These are phyloP conservation scores for Truncatella angustata DNA, from an alignment of 2,329 filamentous ascomycete species.

Conservation along the genomic window DNA sequence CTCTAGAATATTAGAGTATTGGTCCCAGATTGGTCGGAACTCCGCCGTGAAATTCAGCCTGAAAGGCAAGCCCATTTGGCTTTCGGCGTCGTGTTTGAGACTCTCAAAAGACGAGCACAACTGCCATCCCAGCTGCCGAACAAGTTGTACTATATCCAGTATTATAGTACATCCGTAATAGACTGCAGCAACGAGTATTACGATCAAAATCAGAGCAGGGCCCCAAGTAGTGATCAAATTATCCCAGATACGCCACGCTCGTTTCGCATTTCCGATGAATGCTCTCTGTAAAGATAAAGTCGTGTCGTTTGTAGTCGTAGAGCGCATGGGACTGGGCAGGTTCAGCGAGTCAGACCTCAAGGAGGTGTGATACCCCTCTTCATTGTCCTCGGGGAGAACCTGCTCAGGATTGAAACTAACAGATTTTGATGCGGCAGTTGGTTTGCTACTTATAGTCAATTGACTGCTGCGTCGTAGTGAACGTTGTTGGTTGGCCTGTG, in stretches of 20 bases:
- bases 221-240: not conserved
- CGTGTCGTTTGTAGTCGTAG: not conserved
- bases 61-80: not conserved
- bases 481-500: not conserved
- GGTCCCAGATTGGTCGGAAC: not conserved
- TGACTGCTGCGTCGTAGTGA: not conserved
- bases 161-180: not conserved
- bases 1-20: slow-evolving; percentile 5
- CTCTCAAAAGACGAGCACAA: not conserved
- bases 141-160: not conserved
- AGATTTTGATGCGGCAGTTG: not conserved
- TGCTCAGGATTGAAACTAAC: not conserved
- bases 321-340: not conserved
- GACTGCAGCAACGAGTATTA: not conserved
- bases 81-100: not conserved
- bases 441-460: not conserved
- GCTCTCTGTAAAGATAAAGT: not conserved
- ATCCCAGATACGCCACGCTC: not conserved
- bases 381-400: not conserved
- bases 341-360: too few species aligned
- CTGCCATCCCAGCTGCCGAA: not conserved
- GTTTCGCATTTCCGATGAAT: not conserved
- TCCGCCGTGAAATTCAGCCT: not conserved
- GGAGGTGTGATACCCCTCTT: too few species aligned
- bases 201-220: not conserved